A percentile compares a stretch with the other conserved stretches of the same genome.
These are phyloP conservation scores for Solanum chmielewskii DNA, from an alignment of 257 asterid genomes.

Conservation along the genomic window DNA sequence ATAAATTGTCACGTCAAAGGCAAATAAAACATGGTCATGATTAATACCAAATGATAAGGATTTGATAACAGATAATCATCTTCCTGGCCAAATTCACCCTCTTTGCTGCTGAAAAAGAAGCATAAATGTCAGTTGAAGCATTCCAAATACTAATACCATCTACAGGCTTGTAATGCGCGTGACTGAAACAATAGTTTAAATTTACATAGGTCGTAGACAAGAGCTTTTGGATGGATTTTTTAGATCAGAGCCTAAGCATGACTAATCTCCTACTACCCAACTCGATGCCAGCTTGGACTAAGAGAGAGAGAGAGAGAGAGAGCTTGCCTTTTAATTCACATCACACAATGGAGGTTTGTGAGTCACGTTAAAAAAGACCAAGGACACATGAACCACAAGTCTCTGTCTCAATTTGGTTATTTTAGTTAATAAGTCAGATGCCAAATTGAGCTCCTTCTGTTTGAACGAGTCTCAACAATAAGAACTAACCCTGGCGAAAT, in stretches of 20 bases:
- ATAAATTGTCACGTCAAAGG: neutral
- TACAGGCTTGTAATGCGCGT: neutral
- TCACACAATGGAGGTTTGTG: neutral
- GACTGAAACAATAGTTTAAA: neutral
- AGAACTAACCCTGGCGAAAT: neutral
- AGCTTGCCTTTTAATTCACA: neutral
- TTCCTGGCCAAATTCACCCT: slow-evolving; percentile 68
- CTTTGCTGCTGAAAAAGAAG: slow-evolving; percentile 70
- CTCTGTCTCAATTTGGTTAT: neutral
- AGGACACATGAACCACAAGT: neutral
- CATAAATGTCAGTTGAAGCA: slow-evolving; percentile 5
- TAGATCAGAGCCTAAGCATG: neutral
- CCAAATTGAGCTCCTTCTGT: neutral
- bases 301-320: neutral
- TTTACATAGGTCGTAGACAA: neutral
- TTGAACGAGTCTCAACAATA: neutral
- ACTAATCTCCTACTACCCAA: neutral
- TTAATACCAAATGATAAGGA: slow-evolving; percentile 91
- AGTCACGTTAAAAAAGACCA: neutral
- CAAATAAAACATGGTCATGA: neutral
- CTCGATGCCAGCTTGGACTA: neutral
- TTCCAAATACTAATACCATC: slow-evolving; percentile 11
- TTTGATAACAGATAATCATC: slow-evolving; percentile 80
- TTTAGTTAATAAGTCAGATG: neutral
- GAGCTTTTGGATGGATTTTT: neutral